These are phyloP conservation scores for Gastrolobium bilobum DNA, from an alignment of 306 rosid species.

Conservation along the genomic window DNA sequence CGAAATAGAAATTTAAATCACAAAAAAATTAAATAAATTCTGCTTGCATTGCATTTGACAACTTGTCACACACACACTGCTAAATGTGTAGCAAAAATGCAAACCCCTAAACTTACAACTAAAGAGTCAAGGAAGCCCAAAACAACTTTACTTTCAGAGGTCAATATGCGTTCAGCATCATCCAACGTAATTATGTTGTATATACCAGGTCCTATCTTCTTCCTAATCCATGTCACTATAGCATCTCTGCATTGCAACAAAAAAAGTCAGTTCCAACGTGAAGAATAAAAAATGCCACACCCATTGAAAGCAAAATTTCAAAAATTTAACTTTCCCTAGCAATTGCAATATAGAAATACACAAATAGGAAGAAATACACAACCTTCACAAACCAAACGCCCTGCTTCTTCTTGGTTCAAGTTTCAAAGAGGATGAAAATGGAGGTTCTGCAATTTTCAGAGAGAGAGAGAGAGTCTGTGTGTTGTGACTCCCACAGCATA, in stretches of 20 bases:
- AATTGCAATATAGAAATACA: neutral
- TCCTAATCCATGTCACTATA: conserved; percentile 91
- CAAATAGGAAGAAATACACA: no score
- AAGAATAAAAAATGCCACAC: neutral
- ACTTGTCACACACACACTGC: neutral
- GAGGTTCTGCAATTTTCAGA: no score
- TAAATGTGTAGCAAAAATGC: neutral
- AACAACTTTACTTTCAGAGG: conserved; percentile 80
- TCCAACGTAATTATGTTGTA: conserved; percentile 79
- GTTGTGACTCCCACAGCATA: no score
- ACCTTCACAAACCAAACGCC: no score
- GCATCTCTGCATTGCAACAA: conserved; percentile 64
- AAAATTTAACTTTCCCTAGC: neutral
- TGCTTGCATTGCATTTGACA: conserved; percentile 26
- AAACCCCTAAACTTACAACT: conserved; percentile 68
- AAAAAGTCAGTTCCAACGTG: conserved; percentile 17
- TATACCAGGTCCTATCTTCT: conserved; percentile 94
- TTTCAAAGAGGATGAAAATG: no score
- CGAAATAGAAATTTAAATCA: neutral
- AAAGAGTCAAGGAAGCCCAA: conserved; percentile 87
- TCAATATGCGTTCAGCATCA: conserved; percentile 80
- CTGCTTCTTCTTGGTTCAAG: no score
- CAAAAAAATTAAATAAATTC: neutral
- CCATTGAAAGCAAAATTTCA: conserved; percentile 11
- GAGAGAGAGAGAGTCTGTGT: no score